These are phyloP conservation scores for Trichoderma parareesei DNA, from an alignment of 495 filamentous ascomycete species.

Conservation along the genomic window DNA sequence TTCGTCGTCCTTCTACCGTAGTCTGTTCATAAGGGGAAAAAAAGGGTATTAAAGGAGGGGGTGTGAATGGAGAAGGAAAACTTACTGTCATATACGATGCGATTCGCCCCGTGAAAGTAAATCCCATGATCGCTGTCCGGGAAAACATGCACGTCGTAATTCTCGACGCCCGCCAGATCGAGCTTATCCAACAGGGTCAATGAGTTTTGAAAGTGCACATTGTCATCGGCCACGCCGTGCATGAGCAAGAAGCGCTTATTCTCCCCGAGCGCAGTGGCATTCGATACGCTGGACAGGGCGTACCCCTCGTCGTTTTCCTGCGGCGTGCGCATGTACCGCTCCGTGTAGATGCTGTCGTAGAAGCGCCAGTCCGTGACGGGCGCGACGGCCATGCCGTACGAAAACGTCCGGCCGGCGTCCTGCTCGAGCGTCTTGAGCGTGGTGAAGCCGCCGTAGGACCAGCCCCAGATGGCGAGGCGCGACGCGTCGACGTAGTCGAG, in stretches of 20 bases:
- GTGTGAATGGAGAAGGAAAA: conserved; percentile 11
- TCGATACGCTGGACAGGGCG: conserved; percentile 60
- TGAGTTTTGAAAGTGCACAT: conserved; percentile 93
- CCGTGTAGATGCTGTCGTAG: conserved; percentile 94
- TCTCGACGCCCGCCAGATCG: conserved; percentile 75
- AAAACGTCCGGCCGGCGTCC: conserved; percentile 83
- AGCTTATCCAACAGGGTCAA: conserved; percentile 79
- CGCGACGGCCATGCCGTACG: conserved; percentile 95
- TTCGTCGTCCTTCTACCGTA: not conserved
- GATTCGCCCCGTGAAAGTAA: conserved; percentile 87
- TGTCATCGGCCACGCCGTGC: conserved; percentile 93
- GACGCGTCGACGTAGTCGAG: conserved; percentile 78
- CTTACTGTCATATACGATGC: conserved; percentile 92
- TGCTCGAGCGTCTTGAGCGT: conserved; percentile 91
- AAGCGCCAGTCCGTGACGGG: conserved; percentile 96
- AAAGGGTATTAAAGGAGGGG: conserved; percentile 6
- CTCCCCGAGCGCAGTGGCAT: conserved; percentile 57
- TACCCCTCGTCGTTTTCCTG: conserved; percentile 75
- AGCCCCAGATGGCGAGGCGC: conserved; percentile 92
- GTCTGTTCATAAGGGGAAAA: not conserved
- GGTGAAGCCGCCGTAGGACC: conserved; percentile 96
- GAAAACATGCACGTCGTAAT: conserved; percentile 95
- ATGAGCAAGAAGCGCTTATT: conserved; percentile 86
- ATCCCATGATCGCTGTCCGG: conserved; percentile 96
- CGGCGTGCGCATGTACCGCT: conserved; percentile 91